These are phyloP conservation scores for Furcasterigmium furcatum DNA, from an alignment of 2,329 filamentous ascomycete genomes.

Conservation along the genomic window DNA sequence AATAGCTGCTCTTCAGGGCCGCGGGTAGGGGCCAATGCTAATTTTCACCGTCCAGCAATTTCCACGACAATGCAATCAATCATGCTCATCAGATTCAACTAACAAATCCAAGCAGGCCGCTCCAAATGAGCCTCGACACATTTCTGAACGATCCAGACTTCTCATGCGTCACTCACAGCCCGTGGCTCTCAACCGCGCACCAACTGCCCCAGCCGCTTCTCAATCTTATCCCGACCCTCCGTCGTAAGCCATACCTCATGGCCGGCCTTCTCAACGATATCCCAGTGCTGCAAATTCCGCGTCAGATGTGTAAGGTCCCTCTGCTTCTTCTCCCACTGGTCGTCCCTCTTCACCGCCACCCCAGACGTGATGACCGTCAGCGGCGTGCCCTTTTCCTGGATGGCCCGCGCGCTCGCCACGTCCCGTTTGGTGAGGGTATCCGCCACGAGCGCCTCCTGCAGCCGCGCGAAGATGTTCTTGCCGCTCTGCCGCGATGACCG, in stretches of 20 bases:
- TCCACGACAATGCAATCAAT: too few relatives aligned
- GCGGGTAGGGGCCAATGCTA: too few relatives aligned
- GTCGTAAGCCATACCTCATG: slow-evolving; percentile 81
- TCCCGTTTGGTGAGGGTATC: slow-evolving; percentile 82
- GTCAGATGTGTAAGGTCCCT: slow-evolving; percentile 80
- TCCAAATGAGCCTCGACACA: too few relatives aligned
- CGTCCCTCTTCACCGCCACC: slow-evolving; percentile 60
- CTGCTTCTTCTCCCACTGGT: slow-evolving; percentile 80
- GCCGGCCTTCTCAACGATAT: slow-evolving; percentile 79
- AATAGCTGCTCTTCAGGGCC: too few relatives aligned
- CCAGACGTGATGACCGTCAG: slow-evolving; percentile 83
- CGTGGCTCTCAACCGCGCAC: slow-evolving; percentile 40
- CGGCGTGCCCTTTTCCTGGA: slow-evolving; percentile 73
- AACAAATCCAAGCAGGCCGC: too few relatives aligned
- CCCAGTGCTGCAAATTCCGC: slow-evolving; percentile 76
- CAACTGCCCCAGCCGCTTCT: slow-evolving; percentile 67
- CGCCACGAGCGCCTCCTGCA: slow-evolving; percentile 91
- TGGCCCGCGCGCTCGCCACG: slow-evolving; percentile 71
- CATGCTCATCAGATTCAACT: too few relatives aligned
- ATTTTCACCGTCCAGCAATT: too few relatives aligned
- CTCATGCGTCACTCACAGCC: too few relatives aligned
- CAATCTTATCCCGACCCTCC: slow-evolving; percentile 71
- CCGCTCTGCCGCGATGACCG: slow-evolving; percentile 73
- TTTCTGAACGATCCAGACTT: too few relatives aligned
- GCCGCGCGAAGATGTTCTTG: slow-evolving; percentile 82